Conservation (phyloP, 805 yeast genomes). For the Torulaspora gathmanii region DNA sequence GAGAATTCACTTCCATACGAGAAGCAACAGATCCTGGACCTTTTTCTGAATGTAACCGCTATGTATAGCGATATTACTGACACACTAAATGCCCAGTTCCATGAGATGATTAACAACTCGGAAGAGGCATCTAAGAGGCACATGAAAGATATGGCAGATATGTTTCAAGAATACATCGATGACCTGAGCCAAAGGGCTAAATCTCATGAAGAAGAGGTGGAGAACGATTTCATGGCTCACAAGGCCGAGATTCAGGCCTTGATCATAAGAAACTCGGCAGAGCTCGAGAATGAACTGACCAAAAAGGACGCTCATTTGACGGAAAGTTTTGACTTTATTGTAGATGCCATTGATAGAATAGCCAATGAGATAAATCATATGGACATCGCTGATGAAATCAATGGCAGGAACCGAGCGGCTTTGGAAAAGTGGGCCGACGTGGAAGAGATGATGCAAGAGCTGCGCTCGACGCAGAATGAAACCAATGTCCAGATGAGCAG, state of each 20-base stretch:
- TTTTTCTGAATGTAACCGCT: constrained; percentile 47
- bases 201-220: constrained; percentile 6
- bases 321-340: constrained; percentile 11
- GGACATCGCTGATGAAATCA: constrained; percentile 26
- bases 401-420: constrained; percentile 3
- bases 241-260: constrained; percentile 7
- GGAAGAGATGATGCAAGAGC: constrained; percentile 2
- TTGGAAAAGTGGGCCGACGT: constrained; percentile 7
- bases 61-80: constrained; percentile 26
- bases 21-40: constrained; percentile 45
- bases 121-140: constrained; percentile 11
- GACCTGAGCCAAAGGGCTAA: constrained; percentile 5
- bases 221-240: constrained; percentile 8
- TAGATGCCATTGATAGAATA: constrained; percentile 16
- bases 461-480: constrained; percentile 3
- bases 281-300: constrained; percentile 1
- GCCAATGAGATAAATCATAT: constrained; percentile 16
- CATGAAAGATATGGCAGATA: constrained; percentile 3
- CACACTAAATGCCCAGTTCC: constrained; percentile 11
- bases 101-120: constrained; percentile 7
- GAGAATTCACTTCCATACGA: constrained; percentile 50
- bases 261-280: constrained; percentile 4
- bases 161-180: constrained; percentile 10
- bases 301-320: constrained; percentile 6
- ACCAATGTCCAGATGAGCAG: constrained; percentile 5